Conservation (phyloP, 2,329 filamentous ascomycete species). For the Canariomyces notabilis region DNA sequence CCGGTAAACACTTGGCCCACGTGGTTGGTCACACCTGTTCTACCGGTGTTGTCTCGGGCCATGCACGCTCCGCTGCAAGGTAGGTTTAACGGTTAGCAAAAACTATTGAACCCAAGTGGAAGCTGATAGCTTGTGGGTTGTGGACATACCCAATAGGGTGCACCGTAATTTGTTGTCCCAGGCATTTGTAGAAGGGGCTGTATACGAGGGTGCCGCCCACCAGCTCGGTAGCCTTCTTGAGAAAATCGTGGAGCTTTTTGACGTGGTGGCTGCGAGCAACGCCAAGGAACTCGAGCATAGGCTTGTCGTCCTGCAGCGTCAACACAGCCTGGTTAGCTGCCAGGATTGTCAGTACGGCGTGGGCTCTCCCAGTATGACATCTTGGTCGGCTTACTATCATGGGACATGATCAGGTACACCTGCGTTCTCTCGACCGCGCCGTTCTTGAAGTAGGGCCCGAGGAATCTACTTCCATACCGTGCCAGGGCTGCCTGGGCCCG, state of each 20-base stretch:
- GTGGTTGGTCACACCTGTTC: constrained; percentile 56
- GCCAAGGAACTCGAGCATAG: constrained; percentile 54
- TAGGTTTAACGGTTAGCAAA: constrained; percentile 18
- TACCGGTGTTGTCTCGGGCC: constrained; percentile 52
- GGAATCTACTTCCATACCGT: constrained; percentile 46
- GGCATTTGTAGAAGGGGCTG: constrained; percentile 52
- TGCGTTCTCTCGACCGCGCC: constrained; percentile 57
- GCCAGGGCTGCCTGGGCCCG: constrained; percentile 44
- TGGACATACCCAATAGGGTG: constrained; percentile 56
- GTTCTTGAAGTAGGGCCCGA: constrained; percentile 52
- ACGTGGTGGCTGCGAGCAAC: constrained; percentile 53
- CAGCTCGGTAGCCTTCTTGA: constrained; percentile 50
- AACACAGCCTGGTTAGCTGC: constrained; percentile 54
- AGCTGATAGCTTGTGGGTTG: no score
- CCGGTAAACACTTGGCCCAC: constrained; percentile 56
- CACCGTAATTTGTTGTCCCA: constrained; percentile 57
- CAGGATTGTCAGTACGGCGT: constrained; percentile 9
- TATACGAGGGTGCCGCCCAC: constrained; percentile 57
- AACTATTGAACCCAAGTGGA: no score
- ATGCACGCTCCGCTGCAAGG: constrained; percentile 54
- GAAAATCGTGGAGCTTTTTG: constrained; percentile 44
- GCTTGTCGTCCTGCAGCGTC: constrained; percentile 54
- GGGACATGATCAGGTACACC: constrained; percentile 62
- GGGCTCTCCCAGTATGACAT: not conserved
- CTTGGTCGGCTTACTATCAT: constrained; percentile 52